Conservation (phyloP, 768 basidiomycete species). For the Russula lepida region DNA sequence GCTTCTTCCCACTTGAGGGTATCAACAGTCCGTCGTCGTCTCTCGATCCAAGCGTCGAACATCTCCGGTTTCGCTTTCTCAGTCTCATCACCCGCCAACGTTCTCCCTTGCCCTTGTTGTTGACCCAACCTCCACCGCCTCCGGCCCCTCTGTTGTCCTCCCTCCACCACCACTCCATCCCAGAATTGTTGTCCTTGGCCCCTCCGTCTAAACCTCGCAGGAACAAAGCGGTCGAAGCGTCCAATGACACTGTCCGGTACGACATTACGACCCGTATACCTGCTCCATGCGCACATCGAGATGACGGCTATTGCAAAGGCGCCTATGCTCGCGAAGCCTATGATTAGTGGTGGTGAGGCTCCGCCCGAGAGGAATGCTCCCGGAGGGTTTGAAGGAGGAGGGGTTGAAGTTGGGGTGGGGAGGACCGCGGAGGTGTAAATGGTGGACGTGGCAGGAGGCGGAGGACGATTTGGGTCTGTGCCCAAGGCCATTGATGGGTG, state of each 20-base stretch:
- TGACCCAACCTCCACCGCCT: background rate
- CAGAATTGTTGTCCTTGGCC: too few species aligned
- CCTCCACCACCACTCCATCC: too few species aligned
- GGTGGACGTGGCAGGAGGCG: too few species aligned
- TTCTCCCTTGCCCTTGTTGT: background rate
- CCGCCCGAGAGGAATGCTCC: background rate
- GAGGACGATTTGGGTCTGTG: too few species aligned
- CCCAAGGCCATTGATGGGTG: too few species aligned
- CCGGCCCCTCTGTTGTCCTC: background rate
- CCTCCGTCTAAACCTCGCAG: too few species aligned
- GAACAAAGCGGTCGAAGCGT: too few species aligned
- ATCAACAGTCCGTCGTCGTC: background rate
- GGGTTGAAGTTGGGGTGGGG: too few species aligned
- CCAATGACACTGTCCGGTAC: too few species aligned
- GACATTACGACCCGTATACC: background rate
- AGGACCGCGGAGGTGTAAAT: too few species aligned
- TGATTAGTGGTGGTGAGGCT: constrained; percentile 6
- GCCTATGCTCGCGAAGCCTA: constrained; percentile 14
- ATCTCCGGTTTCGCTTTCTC: constrained; percentile 5
- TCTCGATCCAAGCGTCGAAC: constrained; percentile 14
- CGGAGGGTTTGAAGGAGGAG: background rate
- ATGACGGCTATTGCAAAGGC: background rate
- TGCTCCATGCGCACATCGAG: constrained; percentile 8
- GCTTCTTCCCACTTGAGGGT: constrained; percentile 3
- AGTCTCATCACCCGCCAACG: background rate